These are phyloP conservation scores for Hawksworthiomyces lignivorus DNA, from an alignment of 2,329 filamentous ascomycete species.

Conservation along the genomic window DNA sequence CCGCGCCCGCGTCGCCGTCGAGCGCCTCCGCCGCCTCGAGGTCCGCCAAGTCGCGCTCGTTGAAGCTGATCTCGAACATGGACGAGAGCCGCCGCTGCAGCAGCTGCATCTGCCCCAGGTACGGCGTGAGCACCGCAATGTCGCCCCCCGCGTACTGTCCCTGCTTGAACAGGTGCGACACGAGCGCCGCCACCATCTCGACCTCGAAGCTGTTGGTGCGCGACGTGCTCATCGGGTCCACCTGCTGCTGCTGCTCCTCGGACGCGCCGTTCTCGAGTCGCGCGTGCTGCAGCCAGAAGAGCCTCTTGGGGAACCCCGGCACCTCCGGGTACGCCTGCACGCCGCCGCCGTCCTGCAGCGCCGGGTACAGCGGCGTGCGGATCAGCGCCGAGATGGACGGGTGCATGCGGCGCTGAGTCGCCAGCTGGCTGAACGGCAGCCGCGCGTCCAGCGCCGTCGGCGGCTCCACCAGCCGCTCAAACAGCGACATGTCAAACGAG, in stretches of 20 bases:
- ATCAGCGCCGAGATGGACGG: slow-evolving; percentile 54
- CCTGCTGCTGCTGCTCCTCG: slow-evolving; percentile 20
- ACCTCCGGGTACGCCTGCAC: slow-evolving; percentile 38
- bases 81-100: slow-evolving; percentile 29
- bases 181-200: slow-evolving; percentile 53
- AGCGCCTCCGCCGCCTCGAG: slow-evolving; percentile 32
- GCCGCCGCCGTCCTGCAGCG: slow-evolving; percentile 40
- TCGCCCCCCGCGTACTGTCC: slow-evolving; percentile 51
- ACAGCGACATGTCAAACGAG: slow-evolving; percentile 51
- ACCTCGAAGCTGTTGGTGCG: slow-evolving; percentile 53
- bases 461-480: slow-evolving; percentile 39
- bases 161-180: slow-evolving; percentile 59
- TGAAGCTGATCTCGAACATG: slow-evolving; percentile 54
- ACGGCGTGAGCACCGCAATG: slow-evolving; percentile 65
- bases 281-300: slow-evolving; percentile 58
- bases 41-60: slow-evolving; percentile 53
- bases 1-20: slow-evolving; percentile 16
- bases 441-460: neutral
- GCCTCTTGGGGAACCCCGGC: slow-evolving; percentile 40
- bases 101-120: slow-evolving; percentile 48
- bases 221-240: slow-evolving; percentile 28
- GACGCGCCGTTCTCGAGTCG: slow-evolving; percentile 33
- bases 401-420: slow-evolving; percentile 58
- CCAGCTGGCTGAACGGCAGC: slow-evolving; percentile 31
- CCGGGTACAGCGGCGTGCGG: slow-evolving; percentile 47